Evolutionary conservation across 768 basidiomycete genomes (phyloP).

Genomic region (Termitomyces sp.): DNA sequence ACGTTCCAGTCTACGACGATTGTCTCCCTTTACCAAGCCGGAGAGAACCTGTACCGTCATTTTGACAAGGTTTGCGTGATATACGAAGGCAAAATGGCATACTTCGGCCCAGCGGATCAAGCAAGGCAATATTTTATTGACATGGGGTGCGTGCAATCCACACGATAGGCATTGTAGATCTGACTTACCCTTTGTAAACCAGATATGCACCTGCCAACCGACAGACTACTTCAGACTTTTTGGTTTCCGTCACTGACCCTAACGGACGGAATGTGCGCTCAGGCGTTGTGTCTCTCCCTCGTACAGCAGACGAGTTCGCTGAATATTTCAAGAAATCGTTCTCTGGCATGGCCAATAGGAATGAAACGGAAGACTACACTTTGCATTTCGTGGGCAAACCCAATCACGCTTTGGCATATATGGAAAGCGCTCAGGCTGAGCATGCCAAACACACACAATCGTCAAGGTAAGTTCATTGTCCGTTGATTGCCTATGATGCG

Average conservation of each 20-base stretch:
- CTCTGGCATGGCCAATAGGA: constrained; percentile 33
- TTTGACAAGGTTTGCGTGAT: constrained; percentile 84
- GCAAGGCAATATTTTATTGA: constrained; percentile 70
- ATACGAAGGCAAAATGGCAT: constrained; percentile 68
- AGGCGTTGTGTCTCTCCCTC: constrained; percentile 38
- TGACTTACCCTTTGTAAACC: neutral
- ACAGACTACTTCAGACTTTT: constrained; percentile 62
- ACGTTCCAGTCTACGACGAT: constrained; percentile 50
- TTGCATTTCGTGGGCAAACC: constrained; percentile 37
- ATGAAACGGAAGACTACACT: constrained; percentile 41
- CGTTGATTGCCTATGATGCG: neutral
- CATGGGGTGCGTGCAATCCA: constrained; percentile 31
- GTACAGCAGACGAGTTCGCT: constrained; percentile 54
- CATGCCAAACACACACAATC: constrained; percentile 39
- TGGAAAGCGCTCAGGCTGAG: constrained; percentile 42
- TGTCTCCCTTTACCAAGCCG: constrained; percentile 84
- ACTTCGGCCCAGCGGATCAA: constrained; percentile 60
- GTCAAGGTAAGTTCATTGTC: constrained; percentile 18
- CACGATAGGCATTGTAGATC: neutral
- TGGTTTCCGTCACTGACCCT: constrained; percentile 58
- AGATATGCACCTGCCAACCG: constrained; percentile 54
- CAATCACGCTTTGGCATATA: constrained; percentile 37
- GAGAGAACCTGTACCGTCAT: constrained; percentile 54
- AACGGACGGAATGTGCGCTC: constrained; percentile 45
- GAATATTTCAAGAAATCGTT: constrained; percentile 36